These are phyloP conservation scores for Candida endomychidarum DNA, from an alignment of 805 yeast genomes.

Conservation along the genomic window DNA sequence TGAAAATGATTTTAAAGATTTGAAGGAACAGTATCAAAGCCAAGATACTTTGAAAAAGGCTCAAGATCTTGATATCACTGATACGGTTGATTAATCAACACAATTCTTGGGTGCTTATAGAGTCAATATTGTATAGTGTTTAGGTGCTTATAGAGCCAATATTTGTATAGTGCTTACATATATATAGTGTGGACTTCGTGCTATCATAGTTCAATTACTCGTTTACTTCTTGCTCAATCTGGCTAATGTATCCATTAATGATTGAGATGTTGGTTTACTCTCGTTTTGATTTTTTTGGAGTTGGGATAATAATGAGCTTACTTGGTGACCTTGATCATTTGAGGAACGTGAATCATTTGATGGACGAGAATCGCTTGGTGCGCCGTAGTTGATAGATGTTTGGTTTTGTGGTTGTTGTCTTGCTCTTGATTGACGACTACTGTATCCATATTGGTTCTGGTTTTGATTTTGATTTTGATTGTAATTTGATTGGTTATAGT, in stretches of 20 bases:
- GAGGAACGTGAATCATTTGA: not conserved
- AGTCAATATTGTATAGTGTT: too few species aligned
- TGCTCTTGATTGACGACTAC: constrained; percentile 2
- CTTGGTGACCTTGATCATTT: constrained; percentile 6
- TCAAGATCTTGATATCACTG: too few species aligned
- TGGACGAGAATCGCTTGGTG: constrained; percentile 9
- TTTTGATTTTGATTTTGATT: not conserved
- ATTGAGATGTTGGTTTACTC: constrained; percentile 18
- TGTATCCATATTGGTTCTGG: not conserved
- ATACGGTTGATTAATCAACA: too few species aligned
- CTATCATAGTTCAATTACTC: not conserved
- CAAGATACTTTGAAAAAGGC: constrained; percentile 4
- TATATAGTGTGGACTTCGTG: too few species aligned
- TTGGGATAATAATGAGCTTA: constrained; percentile 14
- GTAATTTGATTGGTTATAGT: not conserved
- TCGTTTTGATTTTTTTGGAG: constrained; percentile 6
- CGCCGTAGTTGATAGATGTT: constrained; percentile 11
- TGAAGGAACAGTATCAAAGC: constrained; percentile 47
- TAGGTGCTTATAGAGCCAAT: too few species aligned
- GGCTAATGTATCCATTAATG: constrained; percentile 38
- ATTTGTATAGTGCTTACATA: constrained; percentile 2
- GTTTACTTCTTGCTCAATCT: constrained; percentile 32
- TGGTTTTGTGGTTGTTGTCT: constrained; percentile 9
- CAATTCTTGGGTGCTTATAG: too few species aligned
- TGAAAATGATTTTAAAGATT: constrained; percentile 62